A percentile compares a stretch with the other conserved stretches of the same genome.
These are phyloP conservation scores for Aspergillus sp. DNA, from an alignment of 2,329 filamentous ascomycete genomes.

Conservation along the genomic window DNA sequence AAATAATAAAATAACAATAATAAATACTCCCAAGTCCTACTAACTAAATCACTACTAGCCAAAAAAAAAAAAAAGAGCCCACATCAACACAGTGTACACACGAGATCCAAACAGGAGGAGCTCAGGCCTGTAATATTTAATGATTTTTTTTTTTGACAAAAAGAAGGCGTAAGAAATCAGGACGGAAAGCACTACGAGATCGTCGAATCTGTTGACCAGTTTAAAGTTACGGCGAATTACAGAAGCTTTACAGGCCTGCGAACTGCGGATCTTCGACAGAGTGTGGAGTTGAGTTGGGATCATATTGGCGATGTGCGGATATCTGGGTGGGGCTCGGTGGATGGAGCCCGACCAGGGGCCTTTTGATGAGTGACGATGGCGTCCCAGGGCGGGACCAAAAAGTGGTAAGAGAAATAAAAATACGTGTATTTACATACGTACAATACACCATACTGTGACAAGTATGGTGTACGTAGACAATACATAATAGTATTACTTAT, in stretches of 20 bases:
- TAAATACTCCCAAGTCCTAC: too few relatives aligned
- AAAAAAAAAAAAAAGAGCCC: too few relatives aligned
- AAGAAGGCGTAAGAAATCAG: constrained; percentile 6
- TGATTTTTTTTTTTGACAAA: neutral
- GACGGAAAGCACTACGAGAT: constrained; percentile 4
- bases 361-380: too few relatives aligned
- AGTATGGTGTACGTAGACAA: too few relatives aligned
- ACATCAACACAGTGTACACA: too few relatives aligned
- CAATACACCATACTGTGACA: too few relatives aligned
- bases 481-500: too few relatives aligned
- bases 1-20: neutral
- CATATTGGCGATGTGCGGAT: constrained; percentile 16
- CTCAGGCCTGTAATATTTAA: neutral
- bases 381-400: too few relatives aligned
- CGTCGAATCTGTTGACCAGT: constrained; percentile 15
- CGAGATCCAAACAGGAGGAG: too few relatives aligned
- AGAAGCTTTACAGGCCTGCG: constrained; percentile 22
- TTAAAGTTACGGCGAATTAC: constrained; percentile 28
- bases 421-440: too few relatives aligned
- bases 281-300: constrained; percentile 21
- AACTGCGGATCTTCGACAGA: constrained; percentile 26
- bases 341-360: constrained; percentile 20
- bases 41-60: too few relatives aligned
- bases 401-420: too few relatives aligned
- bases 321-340: constrained; percentile 17